These are phyloP conservation scores for Termitomyces heimii DNA, from an alignment of 768 basidiomycete genomes.

Conservation along the genomic window DNA sequence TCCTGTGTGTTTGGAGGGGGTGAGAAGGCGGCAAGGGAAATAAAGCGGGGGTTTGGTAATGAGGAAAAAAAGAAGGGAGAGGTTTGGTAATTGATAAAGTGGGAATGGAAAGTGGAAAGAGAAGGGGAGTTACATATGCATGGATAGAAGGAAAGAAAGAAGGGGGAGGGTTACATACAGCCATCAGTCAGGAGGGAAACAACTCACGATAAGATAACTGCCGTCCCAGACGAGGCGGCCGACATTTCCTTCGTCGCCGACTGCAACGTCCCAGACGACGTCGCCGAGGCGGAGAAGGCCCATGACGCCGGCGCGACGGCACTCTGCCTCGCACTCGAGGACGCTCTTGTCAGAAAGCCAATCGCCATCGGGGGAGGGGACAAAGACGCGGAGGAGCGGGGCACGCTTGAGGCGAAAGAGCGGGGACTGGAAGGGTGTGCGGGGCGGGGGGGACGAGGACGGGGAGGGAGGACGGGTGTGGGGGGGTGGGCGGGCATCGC, in stretches of 20 bases:
- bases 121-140: too few species aligned
- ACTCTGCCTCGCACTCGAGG: slow-evolving; percentile 76
- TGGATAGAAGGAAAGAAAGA: background rate
- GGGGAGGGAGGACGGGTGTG: slow-evolving; percentile 6
- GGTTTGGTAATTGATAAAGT: too few species aligned
- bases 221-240: slow-evolving; percentile 88
- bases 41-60: too few species aligned
- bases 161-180: too few species aligned
- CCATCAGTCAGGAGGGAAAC: too few species aligned
- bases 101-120: too few species aligned
- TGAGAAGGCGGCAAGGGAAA: too few species aligned
- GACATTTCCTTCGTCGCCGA: slow-evolving; percentile 80
- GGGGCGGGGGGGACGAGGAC: background rate
- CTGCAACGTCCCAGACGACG: slow-evolving; percentile 83
- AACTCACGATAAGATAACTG: slow-evolving; percentile 75
- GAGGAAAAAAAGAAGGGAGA: too few species aligned
- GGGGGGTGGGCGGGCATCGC: slow-evolving; percentile 27
- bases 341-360: slow-evolving; percentile 84
- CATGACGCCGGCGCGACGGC: slow-evolving; percentile 60
- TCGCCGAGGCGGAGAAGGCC: slow-evolving; percentile 68
- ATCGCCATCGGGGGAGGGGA: slow-evolving; percentile 81
- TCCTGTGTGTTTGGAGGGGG: slow-evolving; percentile 39
- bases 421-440: slow-evolving; percentile 52
- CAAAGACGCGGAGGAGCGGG: slow-evolving; percentile 73
- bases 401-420: slow-evolving; percentile 68